phyloP scores from a whole-genome alignment of 768 basidiomycete genomes.

The Strobilomyces confusus region DNA sequence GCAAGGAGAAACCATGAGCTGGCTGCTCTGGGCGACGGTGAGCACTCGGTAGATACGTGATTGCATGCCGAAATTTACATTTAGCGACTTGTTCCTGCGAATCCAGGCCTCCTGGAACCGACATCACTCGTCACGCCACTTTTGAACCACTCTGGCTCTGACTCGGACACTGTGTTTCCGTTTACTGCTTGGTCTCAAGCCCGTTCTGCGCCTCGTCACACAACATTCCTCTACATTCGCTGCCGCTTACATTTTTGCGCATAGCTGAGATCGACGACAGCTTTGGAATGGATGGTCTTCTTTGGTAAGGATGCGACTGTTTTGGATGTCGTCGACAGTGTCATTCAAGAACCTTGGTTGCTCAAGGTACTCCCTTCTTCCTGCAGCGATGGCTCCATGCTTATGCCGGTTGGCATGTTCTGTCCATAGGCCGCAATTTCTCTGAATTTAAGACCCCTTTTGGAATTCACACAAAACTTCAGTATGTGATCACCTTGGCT shows the following conservation, averaged over 20 bases:
- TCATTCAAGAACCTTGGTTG: constrained; percentile 66
- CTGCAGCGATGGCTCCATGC: constrained; percentile 45
- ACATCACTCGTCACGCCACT: constrained; percentile 49
- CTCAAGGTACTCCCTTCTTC: constrained; percentile 60
- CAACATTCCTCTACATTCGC: constrained; percentile 53
- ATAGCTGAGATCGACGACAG: constrained; percentile 78
- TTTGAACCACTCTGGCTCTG: constrained; percentile 32
- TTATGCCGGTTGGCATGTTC: background rate
- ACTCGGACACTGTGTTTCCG: constrained; percentile 30
- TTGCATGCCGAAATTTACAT: constrained; percentile 9
- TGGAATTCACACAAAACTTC: background rate
- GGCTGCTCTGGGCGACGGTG: constrained; percentile 60
- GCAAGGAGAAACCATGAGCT: constrained; percentile 61
- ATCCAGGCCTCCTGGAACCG: constrained; percentile 47
- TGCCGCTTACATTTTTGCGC: constrained; percentile 54
- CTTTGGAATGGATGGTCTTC: constrained; percentile 59
- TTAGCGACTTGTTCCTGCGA: background rate
- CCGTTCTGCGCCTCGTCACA: constrained; percentile 68
- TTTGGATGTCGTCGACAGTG: constrained; percentile 45
- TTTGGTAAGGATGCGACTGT: constrained; percentile 56
- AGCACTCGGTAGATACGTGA: constrained; percentile 9
- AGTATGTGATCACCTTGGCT: constrained; percentile 5
- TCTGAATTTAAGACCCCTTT: constrained; percentile 4
- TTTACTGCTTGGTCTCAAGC: too few relatives aligned
- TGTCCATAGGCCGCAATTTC: background rate